phyloP scores from a whole-genome alignment of 306 rosid species.

The Ammopiptanthus mongolicus region DNA sequence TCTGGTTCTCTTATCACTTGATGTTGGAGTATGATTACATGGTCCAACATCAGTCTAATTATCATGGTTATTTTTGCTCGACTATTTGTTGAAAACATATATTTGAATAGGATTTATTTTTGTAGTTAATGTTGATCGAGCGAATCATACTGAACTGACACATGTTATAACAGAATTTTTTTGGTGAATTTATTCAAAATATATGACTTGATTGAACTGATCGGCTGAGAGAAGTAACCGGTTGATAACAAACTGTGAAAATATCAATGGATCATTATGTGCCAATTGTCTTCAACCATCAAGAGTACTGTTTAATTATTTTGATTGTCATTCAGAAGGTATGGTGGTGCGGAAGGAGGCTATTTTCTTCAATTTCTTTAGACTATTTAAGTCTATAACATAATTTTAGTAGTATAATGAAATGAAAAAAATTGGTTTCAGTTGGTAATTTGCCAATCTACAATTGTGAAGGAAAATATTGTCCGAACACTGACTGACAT shows the following conservation, averaged over 20 bases:
- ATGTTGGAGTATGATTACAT: neutral
- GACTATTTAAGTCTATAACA: too few relatives aligned
- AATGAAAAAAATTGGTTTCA: too few relatives aligned
- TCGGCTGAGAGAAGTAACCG: neutral
- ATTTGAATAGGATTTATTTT: neutral
- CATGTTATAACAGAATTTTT: neutral
- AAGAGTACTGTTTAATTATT: too few relatives aligned
- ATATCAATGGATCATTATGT: neutral
- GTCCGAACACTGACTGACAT: too few relatives aligned
- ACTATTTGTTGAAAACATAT: conserved; percentile 1
- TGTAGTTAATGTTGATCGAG: neutral
- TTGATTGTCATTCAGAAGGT: too few relatives aligned
- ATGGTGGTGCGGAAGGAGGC: too few relatives aligned
- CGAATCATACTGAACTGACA: neutral
- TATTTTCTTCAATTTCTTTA: too few relatives aligned
- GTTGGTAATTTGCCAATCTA: too few relatives aligned
- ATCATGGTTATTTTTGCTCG: neutral
- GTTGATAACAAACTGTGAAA: neutral
- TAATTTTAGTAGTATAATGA: too few relatives aligned
- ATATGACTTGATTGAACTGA: neutral
- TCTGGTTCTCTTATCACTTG: neutral
- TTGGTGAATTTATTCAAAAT: neutral
- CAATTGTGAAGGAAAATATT: too few relatives aligned
- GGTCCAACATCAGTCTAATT: neutral
- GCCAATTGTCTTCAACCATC: too few relatives aligned